Evolutionary conservation across 2,329 filamentous ascomycete species (phyloP).

Genomic region (Botrytis pseudocinerea): DNA sequence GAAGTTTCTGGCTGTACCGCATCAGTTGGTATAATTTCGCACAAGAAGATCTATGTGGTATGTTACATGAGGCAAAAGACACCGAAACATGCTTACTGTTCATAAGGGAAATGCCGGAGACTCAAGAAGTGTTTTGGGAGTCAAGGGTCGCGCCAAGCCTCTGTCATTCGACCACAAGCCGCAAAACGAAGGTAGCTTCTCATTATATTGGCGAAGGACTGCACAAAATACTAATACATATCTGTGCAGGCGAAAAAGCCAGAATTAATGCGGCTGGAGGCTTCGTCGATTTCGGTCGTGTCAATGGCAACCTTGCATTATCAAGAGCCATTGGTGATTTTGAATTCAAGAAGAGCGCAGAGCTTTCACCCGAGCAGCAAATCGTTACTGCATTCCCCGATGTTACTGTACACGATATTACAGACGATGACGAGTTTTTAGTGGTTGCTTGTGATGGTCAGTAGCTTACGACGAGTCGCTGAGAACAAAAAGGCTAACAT

Average conservation of each 20-base stretch:
- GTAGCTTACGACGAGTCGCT: constrained; percentile 39
- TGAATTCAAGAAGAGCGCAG: constrained; percentile 99
- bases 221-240: constrained; percentile 33
- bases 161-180: constrained; percentile 99
- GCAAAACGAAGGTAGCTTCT: constrained; percentile 79
- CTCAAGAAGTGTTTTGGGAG: constrained; percentile 89
- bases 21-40: constrained; percentile 83
- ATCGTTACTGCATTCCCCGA: constrained; percentile 98
- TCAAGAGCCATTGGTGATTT: constrained; percentile 98
- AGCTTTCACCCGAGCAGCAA: constrained; percentile 95
- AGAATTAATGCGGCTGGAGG: constrained; percentile 94
- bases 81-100: constrained; percentile 35
- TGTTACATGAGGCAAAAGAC: constrained; percentile 47
- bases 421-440: constrained; percentile 92
- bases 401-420: constrained; percentile 86
- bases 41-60: constrained; percentile 93
- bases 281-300: constrained; percentile 96
- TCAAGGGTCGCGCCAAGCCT: constrained; percentile 96
- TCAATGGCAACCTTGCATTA: constrained; percentile 95
- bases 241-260: constrained; percentile 79
- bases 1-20: constrained; percentile 98
- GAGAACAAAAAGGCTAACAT: constrained; percentile 31
- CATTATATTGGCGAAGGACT: neutral
- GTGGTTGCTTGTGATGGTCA: constrained; percentile 90
- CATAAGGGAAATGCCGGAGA: constrained; percentile 94